Evolutionary conservation across 169 alveolate species (phyloP).

Genomic region (Blepharisma undulans): DNA sequence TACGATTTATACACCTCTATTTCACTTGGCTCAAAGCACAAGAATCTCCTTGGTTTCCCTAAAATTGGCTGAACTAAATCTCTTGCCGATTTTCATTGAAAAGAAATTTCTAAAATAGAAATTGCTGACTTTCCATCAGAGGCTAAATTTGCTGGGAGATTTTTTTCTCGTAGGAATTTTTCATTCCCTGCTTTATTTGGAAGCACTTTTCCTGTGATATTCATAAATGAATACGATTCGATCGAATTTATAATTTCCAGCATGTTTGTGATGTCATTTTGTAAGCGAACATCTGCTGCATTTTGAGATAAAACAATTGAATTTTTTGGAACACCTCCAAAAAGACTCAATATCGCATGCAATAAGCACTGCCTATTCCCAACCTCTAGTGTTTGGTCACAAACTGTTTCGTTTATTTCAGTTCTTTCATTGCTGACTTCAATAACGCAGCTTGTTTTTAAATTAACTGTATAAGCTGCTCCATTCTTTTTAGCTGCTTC

Average conservation of each 20-base stretch:
- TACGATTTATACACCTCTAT: no score
- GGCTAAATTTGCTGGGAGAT: neutral
- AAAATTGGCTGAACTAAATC: neutral
- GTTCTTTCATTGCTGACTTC: neutral
- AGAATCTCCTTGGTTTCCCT: neutral
- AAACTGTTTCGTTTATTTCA: no score
- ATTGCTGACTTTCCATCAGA: neutral
- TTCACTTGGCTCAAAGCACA: no score
- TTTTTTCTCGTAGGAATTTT: neutral
- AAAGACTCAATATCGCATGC: neutral
- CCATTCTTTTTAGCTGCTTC: neutral
- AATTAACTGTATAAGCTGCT: neutral
- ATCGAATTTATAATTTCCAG: neutral
- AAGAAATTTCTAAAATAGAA: neutral
- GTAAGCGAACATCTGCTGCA: neutral
- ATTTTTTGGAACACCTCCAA: neutral
- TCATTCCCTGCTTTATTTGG: neutral
- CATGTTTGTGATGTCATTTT: neutral
- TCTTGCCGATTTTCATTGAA: neutral
- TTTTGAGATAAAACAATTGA: neutral
- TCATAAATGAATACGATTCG: neutral
- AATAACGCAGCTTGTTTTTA: neutral
- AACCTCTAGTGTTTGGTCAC: neutral
- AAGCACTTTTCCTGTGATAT: neutral
- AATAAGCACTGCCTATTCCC: constrained; percentile 8